A percentile compares a stretch with the other conserved stretches of the same genome.
These are phyloP conservation scores for Pseudonectria foliicola DNA, from an alignment of 2,329 filamentous ascomycete species.

Conservation along the genomic window DNA sequence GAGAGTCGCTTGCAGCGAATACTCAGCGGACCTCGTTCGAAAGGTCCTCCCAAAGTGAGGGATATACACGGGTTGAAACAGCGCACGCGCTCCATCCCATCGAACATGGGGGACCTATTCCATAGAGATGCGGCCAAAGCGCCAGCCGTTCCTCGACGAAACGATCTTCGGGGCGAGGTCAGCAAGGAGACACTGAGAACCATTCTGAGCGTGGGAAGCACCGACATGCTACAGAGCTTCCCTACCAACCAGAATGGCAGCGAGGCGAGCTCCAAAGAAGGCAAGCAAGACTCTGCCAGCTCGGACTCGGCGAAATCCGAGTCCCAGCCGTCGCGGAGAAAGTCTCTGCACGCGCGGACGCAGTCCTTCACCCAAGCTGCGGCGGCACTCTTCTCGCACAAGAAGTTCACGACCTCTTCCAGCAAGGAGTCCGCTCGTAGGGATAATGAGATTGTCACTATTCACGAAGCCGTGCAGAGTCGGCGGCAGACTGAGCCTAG, in stretches of 20 bases:
- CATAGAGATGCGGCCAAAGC: constrained; percentile 28
- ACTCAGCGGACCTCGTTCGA: not conserved
- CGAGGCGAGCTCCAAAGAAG: constrained; percentile 1
- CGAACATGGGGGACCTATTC: constrained; percentile 28
- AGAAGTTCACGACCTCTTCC: constrained; percentile 4
- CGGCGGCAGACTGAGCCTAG: not conserved
- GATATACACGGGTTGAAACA: constrained; percentile 1
- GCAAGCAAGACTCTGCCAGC: not conserved
- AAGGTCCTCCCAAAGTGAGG: too few species aligned
- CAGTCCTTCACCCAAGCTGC: constrained; percentile 12
- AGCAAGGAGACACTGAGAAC: constrained; percentile 43
- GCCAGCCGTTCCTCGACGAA: constrained; percentile 28
- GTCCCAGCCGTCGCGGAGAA: constrained; percentile 11
- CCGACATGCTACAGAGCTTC: constrained; percentile 22
- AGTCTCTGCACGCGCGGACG: constrained; percentile 2
- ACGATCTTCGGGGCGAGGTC: constrained; percentile 31
- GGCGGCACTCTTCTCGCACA: constrained; percentile 8
- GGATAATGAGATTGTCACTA: not conserved
- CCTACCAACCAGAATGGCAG: constrained; percentile 6
- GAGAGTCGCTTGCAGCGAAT: constrained; percentile 5
- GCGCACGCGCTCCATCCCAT: constrained; percentile 16
- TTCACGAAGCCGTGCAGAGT: constrained; percentile 1
- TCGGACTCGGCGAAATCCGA: not conserved
- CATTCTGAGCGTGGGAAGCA: constrained; percentile 43
- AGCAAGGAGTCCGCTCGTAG: constrained; percentile 1